These are phyloP conservation scores for Pyronema omphalodes DNA, from an alignment of 495 filamentous ascomycete genomes.

Conservation along the genomic window DNA sequence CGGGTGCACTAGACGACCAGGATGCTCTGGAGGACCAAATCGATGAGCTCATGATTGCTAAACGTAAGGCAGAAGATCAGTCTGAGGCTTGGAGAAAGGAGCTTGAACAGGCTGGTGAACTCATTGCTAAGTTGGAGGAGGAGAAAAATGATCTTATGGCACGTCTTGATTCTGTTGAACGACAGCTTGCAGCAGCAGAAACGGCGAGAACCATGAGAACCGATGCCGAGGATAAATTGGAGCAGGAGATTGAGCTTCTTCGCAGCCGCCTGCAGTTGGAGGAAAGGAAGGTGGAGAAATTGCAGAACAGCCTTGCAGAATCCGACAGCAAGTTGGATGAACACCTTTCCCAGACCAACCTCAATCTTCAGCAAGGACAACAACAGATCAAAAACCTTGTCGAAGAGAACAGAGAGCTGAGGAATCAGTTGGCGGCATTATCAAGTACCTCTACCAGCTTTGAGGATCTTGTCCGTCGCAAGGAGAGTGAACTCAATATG, in stretches of 20 bases:
- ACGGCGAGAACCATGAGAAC: conserved; percentile 47
- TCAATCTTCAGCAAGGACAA: conserved; percentile 14
- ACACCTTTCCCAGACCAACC: conserved; percentile 50
- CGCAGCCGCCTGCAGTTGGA: conserved; percentile 79
- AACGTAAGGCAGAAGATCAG: conserved; percentile 74
- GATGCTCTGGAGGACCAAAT: conserved; percentile 85
- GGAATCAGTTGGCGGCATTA: conserved; percentile 70
- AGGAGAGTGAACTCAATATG: conserved; percentile 81
- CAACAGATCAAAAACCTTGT: conserved; percentile 41
- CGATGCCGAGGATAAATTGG: conserved; percentile 50
- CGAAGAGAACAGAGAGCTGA: conserved; percentile 66
- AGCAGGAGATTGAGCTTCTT: conserved; percentile 74
- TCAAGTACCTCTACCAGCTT: conserved; percentile 85
- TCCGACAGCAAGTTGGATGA: conserved; percentile 78
- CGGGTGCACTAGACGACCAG: conserved; percentile 86
- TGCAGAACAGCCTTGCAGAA: conserved; percentile 68
- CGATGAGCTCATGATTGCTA: conserved; percentile 72
- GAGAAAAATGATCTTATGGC: conserved; percentile 60
- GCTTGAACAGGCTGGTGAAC: conserved; percentile 74
- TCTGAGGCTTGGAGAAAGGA: conserved; percentile 59
- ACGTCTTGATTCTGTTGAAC: conserved; percentile 48
- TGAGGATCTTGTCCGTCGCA: conserved; percentile 77
- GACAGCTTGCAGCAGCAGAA: conserved; percentile 46
- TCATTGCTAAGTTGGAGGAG: conserved; percentile 65
- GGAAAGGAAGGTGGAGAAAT: conserved; percentile 73